A percentile compares a stretch with the other conserved stretches of the same genome.
These are phyloP conservation scores for Coemansia sp. DNA, from an alignment of 371 early-diverging fungal genomes.

Conservation along the genomic window DNA sequence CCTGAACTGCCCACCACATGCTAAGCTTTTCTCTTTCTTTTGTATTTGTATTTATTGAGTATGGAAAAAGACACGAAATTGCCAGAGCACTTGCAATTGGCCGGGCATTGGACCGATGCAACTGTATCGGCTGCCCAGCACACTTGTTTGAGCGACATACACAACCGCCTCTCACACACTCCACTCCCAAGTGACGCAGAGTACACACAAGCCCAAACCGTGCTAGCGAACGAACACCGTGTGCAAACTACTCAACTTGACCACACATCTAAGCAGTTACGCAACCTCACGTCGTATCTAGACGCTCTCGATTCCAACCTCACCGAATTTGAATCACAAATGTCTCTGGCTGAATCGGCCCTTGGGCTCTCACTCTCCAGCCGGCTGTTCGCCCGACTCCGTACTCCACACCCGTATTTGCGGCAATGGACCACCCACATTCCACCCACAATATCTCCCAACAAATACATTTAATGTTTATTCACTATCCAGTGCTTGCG, in stretches of 20 bases:
- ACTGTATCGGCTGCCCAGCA: constrained; percentile 7
- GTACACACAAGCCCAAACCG: no score
- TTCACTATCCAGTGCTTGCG: constrained; percentile 15
- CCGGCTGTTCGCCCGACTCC: constrained; percentile 7
- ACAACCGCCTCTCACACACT: neutral
- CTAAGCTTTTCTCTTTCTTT: constrained; percentile 52
- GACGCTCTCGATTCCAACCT: constrained; percentile 19
- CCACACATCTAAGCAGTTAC: constrained; percentile 4
- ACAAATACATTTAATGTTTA: neutral
- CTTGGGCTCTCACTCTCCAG: constrained; percentile 26
- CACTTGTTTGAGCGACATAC: neutral
- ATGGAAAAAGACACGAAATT: neutral
- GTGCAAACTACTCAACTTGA: no score
- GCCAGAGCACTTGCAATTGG: constrained; percentile 24
- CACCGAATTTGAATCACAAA: constrained; percentile 6
- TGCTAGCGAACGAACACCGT: no score
- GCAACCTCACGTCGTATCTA: neutral
- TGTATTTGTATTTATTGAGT: constrained; percentile 63
- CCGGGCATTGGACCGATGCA: constrained; percentile 20
- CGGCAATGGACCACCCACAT: constrained; percentile 30
- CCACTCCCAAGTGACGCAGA: no score
- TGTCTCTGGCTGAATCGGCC: constrained; percentile 28
- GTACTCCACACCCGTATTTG: constrained; percentile 23
- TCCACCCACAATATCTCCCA: constrained; percentile 1
- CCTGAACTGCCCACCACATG: constrained; percentile 55